Evolutionary conservation across 1,284 basidiomycete species (phyloP).

Genomic region (Cystobasidium pallidum): DNA sequence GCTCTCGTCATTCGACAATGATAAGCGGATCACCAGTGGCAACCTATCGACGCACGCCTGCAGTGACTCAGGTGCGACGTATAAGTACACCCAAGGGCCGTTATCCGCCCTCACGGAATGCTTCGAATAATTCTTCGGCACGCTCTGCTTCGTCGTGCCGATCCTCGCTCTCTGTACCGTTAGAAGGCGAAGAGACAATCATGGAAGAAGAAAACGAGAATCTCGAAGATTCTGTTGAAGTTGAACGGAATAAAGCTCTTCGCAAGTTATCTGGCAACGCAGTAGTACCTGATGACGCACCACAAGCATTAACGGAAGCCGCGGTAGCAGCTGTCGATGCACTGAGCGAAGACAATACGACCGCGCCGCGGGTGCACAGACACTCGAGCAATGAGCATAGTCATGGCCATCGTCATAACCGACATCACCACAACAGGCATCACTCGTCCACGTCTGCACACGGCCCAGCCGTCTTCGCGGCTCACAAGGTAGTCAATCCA

Average conservation of each 20-base stretch:
- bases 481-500: constrained; percentile 49
- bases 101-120: constrained; percentile 29
- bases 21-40: constrained; percentile 39
- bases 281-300: not conserved
- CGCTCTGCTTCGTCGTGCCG: constrained; percentile 33
- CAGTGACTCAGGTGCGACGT: constrained; percentile 32
- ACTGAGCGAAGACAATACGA: not conserved
- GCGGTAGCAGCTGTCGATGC: constrained; percentile 30
- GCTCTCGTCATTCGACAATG: constrained; percentile 26
- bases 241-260: constrained; percentile 37
- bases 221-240: constrained; percentile 12
- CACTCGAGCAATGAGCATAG: constrained; percentile 13
- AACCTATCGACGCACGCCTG: constrained; percentile 12
- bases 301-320: constrained; percentile 12
- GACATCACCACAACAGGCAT: constrained; percentile 46
- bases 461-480: constrained; percentile 51
- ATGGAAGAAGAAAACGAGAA: constrained; percentile 46
- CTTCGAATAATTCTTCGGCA: constrained; percentile 38
- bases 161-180: constrained; percentile 32
- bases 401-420: constrained; percentile 3
- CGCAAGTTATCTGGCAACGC: constrained; percentile 44
- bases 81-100: constrained; percentile 39
- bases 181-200: constrained; percentile 28
- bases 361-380: not conserved
- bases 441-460: constrained; percentile 32